phyloP scores from a whole-genome alignment of 305 asterid species.

The Fraxinus velutina region DNA sequence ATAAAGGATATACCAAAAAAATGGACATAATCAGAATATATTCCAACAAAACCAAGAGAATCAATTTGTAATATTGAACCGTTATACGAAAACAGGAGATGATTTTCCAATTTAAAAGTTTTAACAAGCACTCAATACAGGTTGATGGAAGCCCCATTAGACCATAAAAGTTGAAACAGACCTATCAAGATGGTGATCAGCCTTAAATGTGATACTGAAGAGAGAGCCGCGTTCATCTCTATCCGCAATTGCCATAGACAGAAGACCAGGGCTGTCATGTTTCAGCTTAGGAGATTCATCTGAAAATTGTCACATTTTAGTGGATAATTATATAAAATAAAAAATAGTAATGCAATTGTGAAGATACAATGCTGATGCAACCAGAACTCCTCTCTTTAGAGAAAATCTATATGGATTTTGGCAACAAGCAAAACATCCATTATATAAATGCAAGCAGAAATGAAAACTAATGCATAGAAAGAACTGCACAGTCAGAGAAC shows the following conservation, averaged over 20 bases:
- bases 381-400: not conserved
- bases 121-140: slow-evolving; percentile 9
- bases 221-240: slow-evolving; percentile 86
- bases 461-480: not conserved
- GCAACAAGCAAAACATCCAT: not conserved
- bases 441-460: not conserved
- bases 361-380: not conserved
- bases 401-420: not conserved
- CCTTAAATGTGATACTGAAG: slow-evolving; percentile 72
- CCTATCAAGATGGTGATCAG: slow-evolving; percentile 97
- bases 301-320: slow-evolving; percentile 38
- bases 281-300: slow-evolving; percentile 79
- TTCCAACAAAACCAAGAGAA: not conserved
- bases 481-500: not conserved
- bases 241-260: slow-evolving; percentile 90
- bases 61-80: not conserved
- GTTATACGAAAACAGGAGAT: not conserved
- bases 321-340: slow-evolving; percentile 18
- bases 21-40: not conserved
- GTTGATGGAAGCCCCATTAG: slow-evolving; percentile 3
- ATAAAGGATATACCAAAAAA: not conserved
- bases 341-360: not conserved
- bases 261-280: slow-evolving; percentile 83
- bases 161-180: slow-evolving; percentile 29
- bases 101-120: not conserved